phyloP scores from a whole-genome alignment of 495 filamentous ascomycete species.

The Neurospora sp. region DNA sequence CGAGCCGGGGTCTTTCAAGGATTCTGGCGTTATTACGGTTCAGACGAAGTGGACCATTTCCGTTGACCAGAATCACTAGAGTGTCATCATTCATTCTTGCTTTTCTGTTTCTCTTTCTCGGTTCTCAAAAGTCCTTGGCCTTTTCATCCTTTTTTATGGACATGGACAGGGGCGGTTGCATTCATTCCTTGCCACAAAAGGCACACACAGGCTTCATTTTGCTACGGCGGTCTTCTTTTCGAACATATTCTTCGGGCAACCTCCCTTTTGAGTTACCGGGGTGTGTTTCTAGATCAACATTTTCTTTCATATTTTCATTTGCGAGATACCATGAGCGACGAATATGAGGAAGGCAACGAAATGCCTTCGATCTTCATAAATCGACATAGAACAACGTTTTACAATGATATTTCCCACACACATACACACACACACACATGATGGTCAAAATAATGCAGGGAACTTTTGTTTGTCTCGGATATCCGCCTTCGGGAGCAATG shows the following conservation, averaged over 20 bases:
- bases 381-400: not conserved
- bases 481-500: not conserved
- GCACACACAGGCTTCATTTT: not conserved
- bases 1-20: not conserved
- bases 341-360: not conserved
- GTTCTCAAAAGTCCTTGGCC: not conserved
- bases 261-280: not conserved
- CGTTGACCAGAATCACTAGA: not conserved
- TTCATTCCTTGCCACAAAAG: not conserved
- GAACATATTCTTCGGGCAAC: not conserved
- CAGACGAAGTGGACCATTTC: conserved; percentile 15
- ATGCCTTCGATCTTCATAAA: not conserved
- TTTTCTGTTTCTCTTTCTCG: not conserved
- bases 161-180: not conserved
- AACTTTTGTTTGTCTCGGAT: not conserved
- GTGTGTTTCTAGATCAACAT: not conserved
- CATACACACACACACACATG: not conserved
- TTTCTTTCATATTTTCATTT: not conserved
- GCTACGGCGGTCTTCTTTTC: not conserved
- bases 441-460: not conserved
- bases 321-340: not conserved
- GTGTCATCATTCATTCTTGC: not conserved
- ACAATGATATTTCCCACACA: not conserved
- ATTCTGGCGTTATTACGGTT: conserved; percentile 8
- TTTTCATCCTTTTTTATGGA: not conserved